phyloP scores from a whole-genome alignment of 441 rosid species.

The Arabidopsis lyrata region DNA sequence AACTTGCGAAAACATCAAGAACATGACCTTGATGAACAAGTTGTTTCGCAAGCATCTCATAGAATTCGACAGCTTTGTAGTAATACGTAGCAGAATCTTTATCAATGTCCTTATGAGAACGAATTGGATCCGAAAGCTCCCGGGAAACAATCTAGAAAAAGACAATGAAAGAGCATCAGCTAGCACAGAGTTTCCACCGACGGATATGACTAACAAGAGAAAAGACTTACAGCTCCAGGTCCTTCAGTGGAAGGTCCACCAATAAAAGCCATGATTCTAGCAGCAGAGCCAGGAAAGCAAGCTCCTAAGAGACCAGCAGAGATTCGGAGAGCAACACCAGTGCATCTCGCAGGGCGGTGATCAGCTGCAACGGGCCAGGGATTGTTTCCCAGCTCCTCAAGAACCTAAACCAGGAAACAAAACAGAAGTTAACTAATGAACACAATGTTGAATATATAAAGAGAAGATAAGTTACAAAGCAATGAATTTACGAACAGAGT shows the following conservation, averaged over 20 bases:
- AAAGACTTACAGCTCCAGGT: slow-evolving; percentile 72
- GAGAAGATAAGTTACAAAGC: slow-evolving; percentile 5
- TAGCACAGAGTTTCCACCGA: neutral
- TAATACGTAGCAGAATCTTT: slow-evolving; percentile 82
- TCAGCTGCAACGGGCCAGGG: slow-evolving; percentile 76
- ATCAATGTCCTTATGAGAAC: slow-evolving; percentile 91
- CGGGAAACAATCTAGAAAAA: slow-evolving; percentile 72
- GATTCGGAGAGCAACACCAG: slow-evolving; percentile 80
- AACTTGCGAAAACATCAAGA: slow-evolving; percentile 92
- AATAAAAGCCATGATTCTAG: slow-evolving; percentile 86
- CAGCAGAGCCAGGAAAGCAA: slow-evolving; percentile 94
- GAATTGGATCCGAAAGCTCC: slow-evolving; percentile 88
- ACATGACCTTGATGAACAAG: slow-evolving; percentile 98
- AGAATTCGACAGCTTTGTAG: slow-evolving; percentile 82
- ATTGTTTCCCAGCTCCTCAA: slow-evolving; percentile 87
- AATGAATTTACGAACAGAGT: slow-evolving; percentile 55
- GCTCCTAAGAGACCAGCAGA: slow-evolving; percentile 88
- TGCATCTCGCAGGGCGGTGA: slow-evolving; percentile 83
- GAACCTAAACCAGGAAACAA: slow-evolving; percentile 47
- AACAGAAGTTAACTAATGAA: slow-evolving; percentile 13
- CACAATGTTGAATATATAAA: neutral
- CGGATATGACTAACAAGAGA: slow-evolving; percentile 3
- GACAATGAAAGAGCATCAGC: slow-evolving; percentile 16
- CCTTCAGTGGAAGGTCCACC: slow-evolving; percentile 94
- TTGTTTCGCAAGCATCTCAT: slow-evolving; percentile 81